Evolutionary conservation across 2,329 filamentous ascomycete genomes (phyloP), one percentile per base, ranked within the genome.

Genomic region (Fusarium illudens): DNA sequence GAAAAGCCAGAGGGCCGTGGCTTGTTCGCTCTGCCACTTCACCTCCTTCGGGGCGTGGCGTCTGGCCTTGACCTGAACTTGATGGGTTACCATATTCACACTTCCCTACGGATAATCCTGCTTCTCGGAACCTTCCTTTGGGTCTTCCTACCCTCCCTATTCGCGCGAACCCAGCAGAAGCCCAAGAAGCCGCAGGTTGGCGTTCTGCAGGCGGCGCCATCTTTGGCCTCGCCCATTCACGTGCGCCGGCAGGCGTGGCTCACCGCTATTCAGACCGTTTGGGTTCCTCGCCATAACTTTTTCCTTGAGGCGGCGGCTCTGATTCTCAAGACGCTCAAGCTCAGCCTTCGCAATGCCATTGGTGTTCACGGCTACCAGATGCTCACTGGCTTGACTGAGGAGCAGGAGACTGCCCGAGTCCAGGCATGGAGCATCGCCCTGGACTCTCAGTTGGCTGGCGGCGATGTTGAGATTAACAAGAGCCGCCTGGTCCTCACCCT

Each of bases 381-480:
- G 75, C 81, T 97, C 36, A 95, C 92, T 3, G 93, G 93, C 0
- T 87, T 92, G 49, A 95, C 91, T 2, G 89, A 91, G 70, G 93
- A 97, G 60, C 90, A 97, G 77, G 95, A 97, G 77, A 88, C 87
- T 53, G 94, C 93, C 7, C 88, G 95, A 27, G 87, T 97, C 73
- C 96, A 97, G 80, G 93, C 94, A 0, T 98, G 95, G 95, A 87
- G 91, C 32, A 97, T 97, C 73, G 94, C 94, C 13, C 86, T 97
- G 57, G 95, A 98, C 78, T 94, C 95, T 25, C 95, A 97, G 77
- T 85, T 98, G 19, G 93, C 93, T 10, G 95, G 95, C 39, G 94
- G 95, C 13, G 95, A 97, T 78, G 87, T 90, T 9, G 92, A 97
- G 77, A 92, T 97, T 71, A 97, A 91, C 83, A 94, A 92, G 78